A percentile compares a stretch with the other conserved stretches of the same genome.
phyloP scores from a whole-genome alignment of 2,329 filamentous ascomycete genomes.

The Fusarium subtropicale region DNA sequence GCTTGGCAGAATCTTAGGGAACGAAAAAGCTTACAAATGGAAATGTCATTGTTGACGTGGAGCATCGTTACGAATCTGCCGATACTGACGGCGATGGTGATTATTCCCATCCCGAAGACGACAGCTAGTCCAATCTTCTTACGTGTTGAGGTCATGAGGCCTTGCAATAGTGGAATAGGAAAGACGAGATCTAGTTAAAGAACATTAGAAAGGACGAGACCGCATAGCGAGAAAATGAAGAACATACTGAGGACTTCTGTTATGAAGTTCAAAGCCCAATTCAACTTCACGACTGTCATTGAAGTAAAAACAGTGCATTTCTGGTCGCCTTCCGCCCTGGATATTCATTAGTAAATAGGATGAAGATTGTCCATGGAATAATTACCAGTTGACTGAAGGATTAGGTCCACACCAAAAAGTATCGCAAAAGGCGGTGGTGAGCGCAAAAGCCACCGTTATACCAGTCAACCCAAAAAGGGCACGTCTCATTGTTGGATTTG shows the following conservation, averaged over 20 bases:
- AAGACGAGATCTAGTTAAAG: neutral
- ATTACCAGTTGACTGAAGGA: conserved; percentile 11
- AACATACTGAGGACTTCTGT: neutral
- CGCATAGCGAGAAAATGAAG: neutral
- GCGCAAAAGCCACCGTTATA: neutral
- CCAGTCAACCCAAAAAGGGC: neutral
- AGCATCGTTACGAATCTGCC: conserved; percentile 10
- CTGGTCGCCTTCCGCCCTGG: neutral
- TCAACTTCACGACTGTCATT: neutral
- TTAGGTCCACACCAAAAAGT: conserved; percentile 16
- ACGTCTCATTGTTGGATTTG: neutral
- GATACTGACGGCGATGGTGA: neutral
- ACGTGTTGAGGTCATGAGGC: neutral
- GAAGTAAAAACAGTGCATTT: neutral
- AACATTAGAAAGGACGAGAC: neutral
- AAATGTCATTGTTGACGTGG: conserved; percentile 4
- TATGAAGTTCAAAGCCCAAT: conserved; percentile 9
- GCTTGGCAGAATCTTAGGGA: accelerated
- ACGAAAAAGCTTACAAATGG: neutral
- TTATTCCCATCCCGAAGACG: neutral
- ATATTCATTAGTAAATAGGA: accelerated
- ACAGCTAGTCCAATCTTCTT: conserved; percentile 1
- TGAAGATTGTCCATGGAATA: accelerated
- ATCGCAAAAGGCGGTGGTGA: neutral
- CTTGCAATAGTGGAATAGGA: neutral